Percentiles rank a stretch among this genome's conserved stretches.
Conservation (phyloP, 441 rosid genomes). For the Aleurites moluccanus region DNA sequence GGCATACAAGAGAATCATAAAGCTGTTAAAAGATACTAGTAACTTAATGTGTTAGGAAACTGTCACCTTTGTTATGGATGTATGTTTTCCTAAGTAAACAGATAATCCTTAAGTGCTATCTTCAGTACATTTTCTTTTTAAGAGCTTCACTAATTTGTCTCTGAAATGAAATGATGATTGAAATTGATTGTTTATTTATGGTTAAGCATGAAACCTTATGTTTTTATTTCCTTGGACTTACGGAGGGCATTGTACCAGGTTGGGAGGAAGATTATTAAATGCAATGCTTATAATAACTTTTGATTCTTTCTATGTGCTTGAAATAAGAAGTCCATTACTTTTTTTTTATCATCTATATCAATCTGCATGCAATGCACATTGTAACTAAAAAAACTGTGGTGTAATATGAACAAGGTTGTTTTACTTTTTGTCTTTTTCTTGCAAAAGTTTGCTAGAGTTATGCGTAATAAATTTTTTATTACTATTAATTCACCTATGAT, state of each 20-base stretch:
- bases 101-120: not conserved
- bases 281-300: not conserved
- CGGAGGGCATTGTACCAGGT: not conserved
- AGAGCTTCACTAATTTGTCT: not conserved
- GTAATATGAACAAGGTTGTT: constrained; percentile 1
- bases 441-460: not conserved
- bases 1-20: not conserved
- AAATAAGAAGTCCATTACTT: not conserved
- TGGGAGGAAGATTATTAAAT: not conserved
- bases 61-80: not conserved
- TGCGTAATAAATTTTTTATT: not conserved
- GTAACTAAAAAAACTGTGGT: not conserved
- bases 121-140: not conserved
- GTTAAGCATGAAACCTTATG: not conserved
- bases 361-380: not conserved
- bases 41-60: not conserved
- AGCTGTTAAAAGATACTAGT: not conserved
- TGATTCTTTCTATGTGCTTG: not conserved
- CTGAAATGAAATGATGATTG: not conserved
- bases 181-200: not conserved
- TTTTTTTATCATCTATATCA: not conserved
- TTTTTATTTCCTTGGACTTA: not conserved
- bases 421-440: not conserved
- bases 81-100: not conserved
- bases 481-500: constrained; percentile 5